These are phyloP conservation scores for Paracoccidioides brasiliensis DNA, from an alignment of 2,329 filamentous ascomycete genomes.

Conservation along the genomic window DNA sequence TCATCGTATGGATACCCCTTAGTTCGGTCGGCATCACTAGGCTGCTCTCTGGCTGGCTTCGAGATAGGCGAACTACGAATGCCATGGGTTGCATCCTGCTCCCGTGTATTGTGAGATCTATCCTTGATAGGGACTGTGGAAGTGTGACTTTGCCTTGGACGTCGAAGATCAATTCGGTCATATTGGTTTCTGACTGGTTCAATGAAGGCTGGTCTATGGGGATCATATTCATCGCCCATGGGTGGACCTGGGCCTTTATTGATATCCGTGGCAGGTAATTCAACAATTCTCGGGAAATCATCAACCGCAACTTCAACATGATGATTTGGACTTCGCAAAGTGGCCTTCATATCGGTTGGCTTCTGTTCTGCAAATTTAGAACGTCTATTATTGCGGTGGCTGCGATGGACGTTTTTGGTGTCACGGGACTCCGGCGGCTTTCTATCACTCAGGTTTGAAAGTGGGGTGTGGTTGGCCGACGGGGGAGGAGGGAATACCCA, in stretches of 20 bases:
- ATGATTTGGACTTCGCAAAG: neutral
- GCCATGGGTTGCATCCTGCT: neutral
- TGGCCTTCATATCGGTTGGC: neutral
- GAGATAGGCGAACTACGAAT: neutral
- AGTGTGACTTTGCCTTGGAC: neutral
- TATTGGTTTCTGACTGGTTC: constrained; percentile 11
- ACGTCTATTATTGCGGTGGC: neutral
- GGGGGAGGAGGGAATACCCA: constrained; percentile 20
- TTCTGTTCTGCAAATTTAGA: neutral
- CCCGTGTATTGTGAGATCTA: neutral
- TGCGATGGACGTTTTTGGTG: neutral
- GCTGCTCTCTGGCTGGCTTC: neutral
- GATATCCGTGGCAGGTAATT: constrained; percentile 10
- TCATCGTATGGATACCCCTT: neutral
- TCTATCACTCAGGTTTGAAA: neutral
- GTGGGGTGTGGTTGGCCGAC: neutral
- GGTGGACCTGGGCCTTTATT: constrained; percentile 19
- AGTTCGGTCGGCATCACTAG: neutral
- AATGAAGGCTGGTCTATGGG: constrained; percentile 26
- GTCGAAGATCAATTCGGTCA: constrained; percentile 6
- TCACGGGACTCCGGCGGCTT: constrained; percentile 1
- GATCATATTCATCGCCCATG: constrained; percentile 38
- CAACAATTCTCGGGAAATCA: constrained; percentile 13
- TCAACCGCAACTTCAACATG: constrained; percentile 13
- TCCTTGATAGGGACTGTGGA: neutral